These are phyloP conservation scores for Pseudonectria buxi DNA, from an alignment of 2,329 filamentous ascomycete genomes.

Conservation along the genomic window DNA sequence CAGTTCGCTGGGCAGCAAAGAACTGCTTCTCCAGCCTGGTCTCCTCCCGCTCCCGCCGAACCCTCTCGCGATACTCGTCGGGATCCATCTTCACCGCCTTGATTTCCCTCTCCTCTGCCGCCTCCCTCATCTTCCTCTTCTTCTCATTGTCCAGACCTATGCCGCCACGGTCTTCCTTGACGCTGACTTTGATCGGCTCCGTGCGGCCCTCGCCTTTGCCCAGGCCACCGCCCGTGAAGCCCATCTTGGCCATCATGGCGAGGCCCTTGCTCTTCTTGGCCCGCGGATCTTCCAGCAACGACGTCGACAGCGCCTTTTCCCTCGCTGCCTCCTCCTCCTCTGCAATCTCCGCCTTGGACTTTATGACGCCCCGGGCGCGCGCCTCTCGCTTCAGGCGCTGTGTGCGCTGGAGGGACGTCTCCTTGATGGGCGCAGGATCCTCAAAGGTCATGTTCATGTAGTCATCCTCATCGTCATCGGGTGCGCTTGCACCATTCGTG, in stretches of 20 bases:
- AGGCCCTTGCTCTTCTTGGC: conserved; percentile 73
- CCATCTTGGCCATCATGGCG: conserved; percentile 95
- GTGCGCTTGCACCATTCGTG: conserved; percentile 8
- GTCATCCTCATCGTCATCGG: conserved; percentile 73
- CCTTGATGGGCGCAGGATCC: conserved; percentile 51
- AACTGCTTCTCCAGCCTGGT: conserved; percentile 63
- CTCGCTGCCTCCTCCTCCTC: conserved; percentile 64
- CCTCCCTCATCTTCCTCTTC: conserved; percentile 68
- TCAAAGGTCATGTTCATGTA: conserved; percentile 95
- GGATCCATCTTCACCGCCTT: conserved; percentile 60
- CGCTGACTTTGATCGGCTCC: conserved; percentile 68
- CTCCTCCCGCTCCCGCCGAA: conserved; percentile 63
- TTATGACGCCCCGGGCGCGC: conserved; percentile 59
- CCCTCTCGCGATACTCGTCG: conserved; percentile 65
- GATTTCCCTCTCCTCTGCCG: conserved; percentile 45
- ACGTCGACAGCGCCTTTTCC: conserved; percentile 69
- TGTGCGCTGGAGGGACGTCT: conserved; percentile 50
- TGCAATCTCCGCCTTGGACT: conserved; percentile 79
- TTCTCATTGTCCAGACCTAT: conserved; percentile 79
- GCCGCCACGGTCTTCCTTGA: conserved; percentile 76
- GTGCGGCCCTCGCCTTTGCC: conserved; percentile 43
- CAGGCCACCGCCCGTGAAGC: conserved; percentile 73
- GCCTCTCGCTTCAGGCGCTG: conserved; percentile 53
- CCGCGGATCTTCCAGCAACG: conserved; percentile 53
- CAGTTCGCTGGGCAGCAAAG: conserved; percentile 72